A percentile compares a stretch with the other conserved stretches of the same genome.
These are phyloP conservation scores for Solanum microdontum DNA, from an alignment of 257 asterid species.

Conservation along the genomic window DNA sequence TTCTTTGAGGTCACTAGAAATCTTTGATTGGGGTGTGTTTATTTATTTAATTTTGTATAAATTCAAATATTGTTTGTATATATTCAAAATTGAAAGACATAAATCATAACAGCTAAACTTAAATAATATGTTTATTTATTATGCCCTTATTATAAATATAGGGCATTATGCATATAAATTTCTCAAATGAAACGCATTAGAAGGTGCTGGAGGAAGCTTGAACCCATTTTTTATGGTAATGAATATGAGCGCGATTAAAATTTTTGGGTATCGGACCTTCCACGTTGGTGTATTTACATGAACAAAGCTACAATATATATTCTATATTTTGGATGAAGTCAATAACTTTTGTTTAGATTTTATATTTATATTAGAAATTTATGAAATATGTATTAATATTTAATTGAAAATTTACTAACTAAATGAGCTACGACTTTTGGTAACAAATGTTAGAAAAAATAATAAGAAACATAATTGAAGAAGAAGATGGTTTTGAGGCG, in stretches of 20 bases:
- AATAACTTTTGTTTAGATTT: no score
- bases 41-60: no score
- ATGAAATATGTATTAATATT: no score
- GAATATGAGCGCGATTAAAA: not conserved
- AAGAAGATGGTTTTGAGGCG: no score
- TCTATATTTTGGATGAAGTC: not conserved
- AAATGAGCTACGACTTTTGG: not conserved
- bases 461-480: no score
- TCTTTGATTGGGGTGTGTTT: not conserved
- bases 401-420: no score
- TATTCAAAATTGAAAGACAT: accelerated
- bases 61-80: accelerated
- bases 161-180: not conserved
- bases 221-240: not conserved
- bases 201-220: not conserved
- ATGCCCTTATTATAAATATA: no score
- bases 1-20: not conserved
- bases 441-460: no score
- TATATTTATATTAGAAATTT: no score
- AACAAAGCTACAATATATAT: not conserved
- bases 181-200: not conserved
- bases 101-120: no score
- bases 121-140: no score
- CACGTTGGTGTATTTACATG: not conserved
- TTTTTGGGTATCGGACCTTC: not conserved